Conservation (phyloP, 2,329 filamentous ascomycete species). For the Cladophialophora exuberans region DNA sequence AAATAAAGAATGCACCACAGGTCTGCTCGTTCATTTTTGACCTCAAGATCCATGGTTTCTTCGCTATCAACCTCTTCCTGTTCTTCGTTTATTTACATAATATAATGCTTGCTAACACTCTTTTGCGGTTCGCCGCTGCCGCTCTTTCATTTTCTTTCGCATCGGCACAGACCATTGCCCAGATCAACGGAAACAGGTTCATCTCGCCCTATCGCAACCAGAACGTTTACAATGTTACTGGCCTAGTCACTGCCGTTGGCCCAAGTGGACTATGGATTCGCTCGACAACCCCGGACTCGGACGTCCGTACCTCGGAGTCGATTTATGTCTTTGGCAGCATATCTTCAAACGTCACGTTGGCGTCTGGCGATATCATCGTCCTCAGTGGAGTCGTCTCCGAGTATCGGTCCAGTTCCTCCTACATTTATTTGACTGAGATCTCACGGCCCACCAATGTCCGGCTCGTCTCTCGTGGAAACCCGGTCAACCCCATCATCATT, state of each 20-base stretch:
- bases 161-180: constrained; percentile 50
- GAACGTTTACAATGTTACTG: constrained; percentile 61
- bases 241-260: constrained; percentile 67
- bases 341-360: constrained; percentile 44
- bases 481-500: constrained; percentile 62
- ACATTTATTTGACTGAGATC: constrained; percentile 68
- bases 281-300: constrained; percentile 60
- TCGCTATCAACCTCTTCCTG: too few relatives aligned
- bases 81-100: background rate
- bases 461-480: constrained; percentile 58
- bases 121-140: constrained; percentile 8
- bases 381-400: constrained; percentile 63
- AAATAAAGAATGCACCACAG: too few relatives aligned
- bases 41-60: too few relatives aligned
- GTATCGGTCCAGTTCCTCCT: constrained; percentile 58
- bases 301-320: constrained; percentile 64
- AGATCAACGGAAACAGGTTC: constrained; percentile 69
- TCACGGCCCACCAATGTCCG: constrained; percentile 57
- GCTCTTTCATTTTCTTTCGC: constrained; percentile 39
- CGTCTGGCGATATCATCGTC: constrained; percentile 65
- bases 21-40: too few relatives aligned
- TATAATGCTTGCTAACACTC: constrained; percentile 10
- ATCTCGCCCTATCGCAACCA: constrained; percentile 64
- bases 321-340: constrained; percentile 63
- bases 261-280: constrained; percentile 67